A percentile compares a stretch with the other conserved stretches of the same genome.
These are phyloP conservation scores for Paramecium sexaurelia DNA, from an alignment of 73 alveolate species.

Conservation along the genomic window DNA sequence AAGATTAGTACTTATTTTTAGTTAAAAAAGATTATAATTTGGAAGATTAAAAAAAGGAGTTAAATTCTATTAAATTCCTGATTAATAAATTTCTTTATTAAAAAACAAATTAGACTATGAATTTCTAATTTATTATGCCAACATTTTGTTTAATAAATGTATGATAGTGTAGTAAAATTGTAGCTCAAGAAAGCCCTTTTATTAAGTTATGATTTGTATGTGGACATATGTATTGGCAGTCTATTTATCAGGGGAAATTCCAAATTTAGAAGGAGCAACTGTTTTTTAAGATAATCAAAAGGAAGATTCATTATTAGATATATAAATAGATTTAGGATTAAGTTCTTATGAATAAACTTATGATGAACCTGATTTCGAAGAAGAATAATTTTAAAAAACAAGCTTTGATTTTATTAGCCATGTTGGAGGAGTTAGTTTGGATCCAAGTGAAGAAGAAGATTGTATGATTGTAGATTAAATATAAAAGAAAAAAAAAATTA, in stretches of 20 bases:
- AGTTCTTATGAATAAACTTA: background rate
- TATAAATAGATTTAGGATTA: background rate
- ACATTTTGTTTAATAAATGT: background rate
- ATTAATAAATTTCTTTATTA: background rate
- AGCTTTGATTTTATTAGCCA: background rate
- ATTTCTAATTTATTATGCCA: conserved; percentile 46
- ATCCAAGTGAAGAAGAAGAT: background rate
- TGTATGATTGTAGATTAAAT: background rate
- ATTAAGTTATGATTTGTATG: background rate
- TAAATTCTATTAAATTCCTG: background rate
- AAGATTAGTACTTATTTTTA: conserved; percentile 2
- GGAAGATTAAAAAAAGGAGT: background rate
- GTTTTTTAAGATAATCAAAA: background rate
- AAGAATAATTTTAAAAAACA: background rate
- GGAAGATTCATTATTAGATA: background rate
- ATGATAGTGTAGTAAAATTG: conserved; percentile 39
- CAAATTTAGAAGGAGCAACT: background rate
- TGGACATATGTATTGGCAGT: conserved; percentile 50
- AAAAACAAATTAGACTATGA: background rate
- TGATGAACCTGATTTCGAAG: background rate
- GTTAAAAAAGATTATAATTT: background rate
- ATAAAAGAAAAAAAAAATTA: background rate
- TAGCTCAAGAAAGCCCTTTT: conserved; percentile 29
- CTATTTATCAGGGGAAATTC: background rate
- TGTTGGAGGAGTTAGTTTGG: background rate